These are phyloP conservation scores for Tricholoma terreum DNA, from an alignment of 768 basidiomycete genomes.

Conservation along the genomic window DNA sequence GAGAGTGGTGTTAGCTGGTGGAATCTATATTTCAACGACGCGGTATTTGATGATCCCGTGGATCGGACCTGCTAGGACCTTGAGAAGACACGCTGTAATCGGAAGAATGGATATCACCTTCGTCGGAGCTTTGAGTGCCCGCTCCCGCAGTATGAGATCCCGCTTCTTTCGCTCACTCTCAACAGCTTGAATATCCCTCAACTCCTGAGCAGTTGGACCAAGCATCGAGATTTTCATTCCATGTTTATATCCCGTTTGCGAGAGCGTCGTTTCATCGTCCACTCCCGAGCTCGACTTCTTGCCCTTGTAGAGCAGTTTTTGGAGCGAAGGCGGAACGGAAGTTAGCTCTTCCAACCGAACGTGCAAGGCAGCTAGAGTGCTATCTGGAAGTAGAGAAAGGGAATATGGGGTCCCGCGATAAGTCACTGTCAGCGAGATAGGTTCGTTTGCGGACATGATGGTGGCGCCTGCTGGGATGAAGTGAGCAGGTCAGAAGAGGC, in stretches of 20 bases:
- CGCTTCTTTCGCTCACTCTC: constrained; percentile 57
- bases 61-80: constrained; percentile 49
- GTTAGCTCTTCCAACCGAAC: constrained; percentile 59
- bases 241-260: constrained; percentile 53
- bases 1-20: constrained; percentile 59
- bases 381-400: constrained; percentile 47
- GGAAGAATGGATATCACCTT: constrained; percentile 42
- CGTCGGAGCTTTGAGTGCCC: constrained; percentile 52
- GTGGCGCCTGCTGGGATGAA: neutral
- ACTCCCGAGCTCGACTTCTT: constrained; percentile 42
- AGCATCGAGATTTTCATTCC: constrained; percentile 70
- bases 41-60: constrained; percentile 38
- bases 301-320: constrained; percentile 74
- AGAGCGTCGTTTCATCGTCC: constrained; percentile 28
- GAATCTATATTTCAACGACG: constrained; percentile 53
- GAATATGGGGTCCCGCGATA: constrained; percentile 48
- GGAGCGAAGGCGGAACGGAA: constrained; percentile 57
- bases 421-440: constrained; percentile 28
- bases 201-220: constrained; percentile 59
- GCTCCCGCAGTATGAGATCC: constrained; percentile 57
- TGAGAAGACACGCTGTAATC: neutral
- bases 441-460: constrained; percentile 13
- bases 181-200: constrained; percentile 49
- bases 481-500: neutral
- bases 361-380: constrained; percentile 51